phyloP scores from a whole-genome alignment of 495 filamentous ascomycete species.

The Oidiodendron maius region DNA sequence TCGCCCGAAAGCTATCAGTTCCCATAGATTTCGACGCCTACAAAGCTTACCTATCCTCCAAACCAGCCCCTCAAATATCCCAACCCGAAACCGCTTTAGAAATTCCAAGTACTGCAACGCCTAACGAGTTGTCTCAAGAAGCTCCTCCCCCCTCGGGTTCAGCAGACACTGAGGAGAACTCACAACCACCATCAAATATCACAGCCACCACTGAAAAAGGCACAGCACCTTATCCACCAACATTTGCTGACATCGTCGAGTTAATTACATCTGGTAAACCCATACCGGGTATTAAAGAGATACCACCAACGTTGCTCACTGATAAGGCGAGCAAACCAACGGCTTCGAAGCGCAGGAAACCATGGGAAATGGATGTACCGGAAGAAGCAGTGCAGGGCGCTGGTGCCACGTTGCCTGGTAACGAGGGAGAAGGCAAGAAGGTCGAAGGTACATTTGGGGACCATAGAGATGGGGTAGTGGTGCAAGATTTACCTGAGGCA shows the following conservation, averaged over 20 bases:
- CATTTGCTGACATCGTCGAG: constrained; percentile 84
- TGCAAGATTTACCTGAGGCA: constrained; percentile 17
- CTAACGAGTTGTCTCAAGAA: not conserved
- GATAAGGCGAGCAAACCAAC: constrained; percentile 52
- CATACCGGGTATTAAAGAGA: constrained; percentile 84
- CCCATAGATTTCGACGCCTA: constrained; percentile 23
- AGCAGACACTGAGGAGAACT: not conserved
- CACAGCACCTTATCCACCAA: constrained; percentile 67
- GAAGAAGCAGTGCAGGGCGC: constrained; percentile 15
- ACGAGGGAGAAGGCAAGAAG: not conserved
- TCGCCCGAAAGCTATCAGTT: constrained; percentile 21
- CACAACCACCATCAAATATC: not conserved
- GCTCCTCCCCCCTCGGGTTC: not conserved
- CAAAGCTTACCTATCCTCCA: constrained; percentile 15
- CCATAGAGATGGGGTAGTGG: constrained; percentile 17
- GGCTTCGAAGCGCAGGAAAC: constrained; percentile 58
- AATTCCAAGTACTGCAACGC: not conserved
- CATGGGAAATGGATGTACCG: constrained; percentile 62
- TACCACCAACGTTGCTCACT: constrained; percentile 74
- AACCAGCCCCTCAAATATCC: not conserved
- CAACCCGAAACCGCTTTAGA: not conserved
- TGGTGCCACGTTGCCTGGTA: not conserved
- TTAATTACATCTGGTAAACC: constrained; percentile 79
- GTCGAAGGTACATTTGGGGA: constrained; percentile 21
- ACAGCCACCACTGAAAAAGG: not conserved